These are phyloP conservation scores for Colletotrichum plurivorum DNA, from an alignment of 2,329 filamentous ascomycete genomes.

Conservation along the genomic window DNA sequence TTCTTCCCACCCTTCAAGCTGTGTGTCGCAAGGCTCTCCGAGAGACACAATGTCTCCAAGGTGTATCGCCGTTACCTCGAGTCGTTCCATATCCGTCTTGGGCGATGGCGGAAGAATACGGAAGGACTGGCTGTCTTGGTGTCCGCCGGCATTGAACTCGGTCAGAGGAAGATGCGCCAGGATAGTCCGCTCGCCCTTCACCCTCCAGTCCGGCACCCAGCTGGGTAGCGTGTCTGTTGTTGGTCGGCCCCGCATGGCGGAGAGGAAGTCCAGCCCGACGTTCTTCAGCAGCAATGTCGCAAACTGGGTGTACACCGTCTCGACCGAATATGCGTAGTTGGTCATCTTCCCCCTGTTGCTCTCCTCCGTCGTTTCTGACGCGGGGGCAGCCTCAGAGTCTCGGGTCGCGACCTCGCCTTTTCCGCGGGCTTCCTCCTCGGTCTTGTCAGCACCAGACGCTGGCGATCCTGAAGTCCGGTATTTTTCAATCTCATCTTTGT, in stretches of 20 bases:
- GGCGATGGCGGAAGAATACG: neutral
- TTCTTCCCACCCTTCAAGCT: neutral
- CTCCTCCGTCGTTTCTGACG: neutral
- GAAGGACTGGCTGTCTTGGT: neutral
- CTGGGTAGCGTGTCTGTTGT: neutral
- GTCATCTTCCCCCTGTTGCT: neutral
- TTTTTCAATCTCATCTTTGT: neutral
- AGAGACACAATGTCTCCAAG: neutral
- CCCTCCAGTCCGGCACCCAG: slow-evolving; percentile 25
- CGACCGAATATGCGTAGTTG: neutral
- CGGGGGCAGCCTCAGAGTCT: neutral
- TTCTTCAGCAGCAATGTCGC: slow-evolving; percentile 8
- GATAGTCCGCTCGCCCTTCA: neutral
- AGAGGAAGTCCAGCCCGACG: slow-evolving; percentile 17
- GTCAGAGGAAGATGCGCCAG: slow-evolving; percentile 18
- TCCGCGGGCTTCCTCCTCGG: neutral
- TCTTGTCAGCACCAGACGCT: neutral
- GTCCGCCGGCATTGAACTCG: slow-evolving; percentile 10
- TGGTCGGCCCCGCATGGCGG: slow-evolving; percentile 3
- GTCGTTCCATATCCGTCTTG: neutral
- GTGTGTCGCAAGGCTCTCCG: neutral
- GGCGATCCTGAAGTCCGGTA: neutral
- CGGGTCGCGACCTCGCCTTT: neutral
- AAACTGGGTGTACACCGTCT: slow-evolving; percentile 6
- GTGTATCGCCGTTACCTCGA: neutral